A percentile compares a stretch with the other conserved stretches of the same genome.
These are phyloP conservation scores for Datisca glomerata DNA, from an alignment of 306 rosid genomes.

Conservation along the genomic window DNA sequence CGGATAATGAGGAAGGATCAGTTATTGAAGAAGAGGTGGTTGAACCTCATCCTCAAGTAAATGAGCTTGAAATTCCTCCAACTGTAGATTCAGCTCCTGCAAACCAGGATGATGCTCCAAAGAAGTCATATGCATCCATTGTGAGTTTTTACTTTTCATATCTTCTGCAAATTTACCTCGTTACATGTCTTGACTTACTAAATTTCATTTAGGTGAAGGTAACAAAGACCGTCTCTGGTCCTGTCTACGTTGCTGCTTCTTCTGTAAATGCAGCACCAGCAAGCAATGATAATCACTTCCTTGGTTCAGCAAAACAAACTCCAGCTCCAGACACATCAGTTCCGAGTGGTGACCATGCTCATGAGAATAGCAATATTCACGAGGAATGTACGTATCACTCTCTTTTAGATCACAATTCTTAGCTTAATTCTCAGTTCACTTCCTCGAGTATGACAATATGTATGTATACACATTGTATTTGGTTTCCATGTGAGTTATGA, in stretches of 20 bases:
- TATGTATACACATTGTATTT: too few relatives aligned
- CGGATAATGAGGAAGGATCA: slow-evolving; percentile 48
- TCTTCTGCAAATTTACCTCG: not conserved
- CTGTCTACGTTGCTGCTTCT: slow-evolving; percentile 36
- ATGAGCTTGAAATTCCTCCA: slow-evolving; percentile 29
- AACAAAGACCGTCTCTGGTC: slow-evolving; percentile 38
- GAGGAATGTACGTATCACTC: slow-evolving; percentile 63
- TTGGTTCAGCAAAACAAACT: slow-evolving; percentile 32
- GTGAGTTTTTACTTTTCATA: slow-evolving; percentile 43
- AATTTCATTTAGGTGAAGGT: slow-evolving; percentile 42
- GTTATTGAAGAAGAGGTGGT: slow-evolving; percentile 57
- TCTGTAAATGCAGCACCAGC: slow-evolving; percentile 36
- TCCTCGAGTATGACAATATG: too few relatives aligned
- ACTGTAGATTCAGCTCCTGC: slow-evolving; percentile 39
- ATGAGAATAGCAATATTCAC: slow-evolving; percentile 48
- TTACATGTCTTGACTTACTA: slow-evolving; percentile 14
- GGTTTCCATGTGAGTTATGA: too few relatives aligned
- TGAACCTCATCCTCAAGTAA: slow-evolving; percentile 29
- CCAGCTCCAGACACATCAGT: slow-evolving; percentile 37
- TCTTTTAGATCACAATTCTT: too few relatives aligned
- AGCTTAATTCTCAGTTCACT: too few relatives aligned
- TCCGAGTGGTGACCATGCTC: slow-evolving; percentile 46
- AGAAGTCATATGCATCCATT: slow-evolving; percentile 76
- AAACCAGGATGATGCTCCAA: slow-evolving; percentile 60
- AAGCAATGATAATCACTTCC: slow-evolving; percentile 37